Conservation (phyloP, 305 asterid genomes). For the Solanum chacoense region DNA sequence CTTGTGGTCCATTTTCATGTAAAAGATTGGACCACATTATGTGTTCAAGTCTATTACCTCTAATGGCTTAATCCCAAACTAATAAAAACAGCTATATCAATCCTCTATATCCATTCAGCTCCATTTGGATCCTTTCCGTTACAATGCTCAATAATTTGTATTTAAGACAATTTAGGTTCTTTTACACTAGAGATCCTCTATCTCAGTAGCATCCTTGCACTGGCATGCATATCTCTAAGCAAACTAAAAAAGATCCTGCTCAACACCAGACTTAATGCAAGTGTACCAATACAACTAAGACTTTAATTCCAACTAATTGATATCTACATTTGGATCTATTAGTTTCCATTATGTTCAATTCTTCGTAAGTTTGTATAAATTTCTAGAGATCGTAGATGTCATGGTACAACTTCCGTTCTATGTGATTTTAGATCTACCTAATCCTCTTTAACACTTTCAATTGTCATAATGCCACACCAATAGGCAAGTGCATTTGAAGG, state of each 20-base stretch:
- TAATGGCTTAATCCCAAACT: not conserved
- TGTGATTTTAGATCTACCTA: not conserved
- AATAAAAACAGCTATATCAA: not conserved
- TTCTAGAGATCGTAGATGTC: not conserved
- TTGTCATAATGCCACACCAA: not conserved
- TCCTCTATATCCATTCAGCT: not conserved
- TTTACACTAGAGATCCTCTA: not conserved
- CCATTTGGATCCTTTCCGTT: not conserved
- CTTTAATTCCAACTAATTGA: not conserved
- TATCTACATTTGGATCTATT: not conserved
- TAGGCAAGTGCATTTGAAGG: not conserved
- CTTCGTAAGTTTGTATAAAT: not conserved
- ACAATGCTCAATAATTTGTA: not conserved
- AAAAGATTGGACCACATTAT: not conserved
- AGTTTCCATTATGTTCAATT: not conserved
- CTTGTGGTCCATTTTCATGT: not conserved
- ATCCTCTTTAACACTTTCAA: not conserved
- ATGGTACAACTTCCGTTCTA: not conserved
- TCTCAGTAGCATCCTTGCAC: not conserved
- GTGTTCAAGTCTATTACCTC: not conserved
- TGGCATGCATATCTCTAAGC: not conserved
- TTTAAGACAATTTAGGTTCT: not conserved
- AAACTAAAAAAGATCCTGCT: not conserved
- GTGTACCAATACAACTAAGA: not conserved
- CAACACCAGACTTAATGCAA: not conserved